Evolutionary conservation across 495 filamentous ascomycete species (phyloP), one percentile per base, ranked within the genome.

Genomic region (Rostrohypoxylon terebratum): DNA sequence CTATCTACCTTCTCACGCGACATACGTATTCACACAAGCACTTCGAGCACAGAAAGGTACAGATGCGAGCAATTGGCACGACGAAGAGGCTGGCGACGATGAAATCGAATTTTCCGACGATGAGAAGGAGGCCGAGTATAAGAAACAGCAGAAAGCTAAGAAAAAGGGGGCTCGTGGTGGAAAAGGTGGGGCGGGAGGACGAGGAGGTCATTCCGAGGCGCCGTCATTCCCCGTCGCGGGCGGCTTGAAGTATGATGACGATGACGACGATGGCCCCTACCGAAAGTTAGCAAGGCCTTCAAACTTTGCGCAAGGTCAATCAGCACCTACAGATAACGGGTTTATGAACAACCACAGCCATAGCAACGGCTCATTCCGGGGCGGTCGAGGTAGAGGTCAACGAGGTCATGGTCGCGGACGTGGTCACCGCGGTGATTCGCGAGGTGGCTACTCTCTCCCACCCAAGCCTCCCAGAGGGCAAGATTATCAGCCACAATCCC

Each of bases 61-160:
- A 14, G 96, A 99, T 80, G 95, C 96, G 0, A 96, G 93, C 42
- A 97, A 98, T 75, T 83, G 96, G 61, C 90, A 96, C 77, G 96
- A 99, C 72, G 96, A 99, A 75, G 95, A 98, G 80, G 84, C 93
- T n/a, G 87, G 81, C 1, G 91, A 91, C 23, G 90, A 94, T 14
- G 94, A 98, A 76, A 85, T 93, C 34, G 96, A 98, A 74, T 98
- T 98, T 75, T 97, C 94, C 0, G 96, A 98, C 71, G 96, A 99
- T 69, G 96, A 98, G 81, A 91, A 91, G 20, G 96, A 98, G 78
- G 90, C 90, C 6, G 93, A 94, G 73, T 87, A 93, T 77, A 96
- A 91, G 83, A 82, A 84, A 55, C 73, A 81, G 72, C 72, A 83
- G 3, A 92, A 89, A 74, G 76, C 87, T 68, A 92, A 92, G 80